Base-by-base conservation (phyloP, 140 eudicot genomes). In the Artemisia princeps region DNA sequence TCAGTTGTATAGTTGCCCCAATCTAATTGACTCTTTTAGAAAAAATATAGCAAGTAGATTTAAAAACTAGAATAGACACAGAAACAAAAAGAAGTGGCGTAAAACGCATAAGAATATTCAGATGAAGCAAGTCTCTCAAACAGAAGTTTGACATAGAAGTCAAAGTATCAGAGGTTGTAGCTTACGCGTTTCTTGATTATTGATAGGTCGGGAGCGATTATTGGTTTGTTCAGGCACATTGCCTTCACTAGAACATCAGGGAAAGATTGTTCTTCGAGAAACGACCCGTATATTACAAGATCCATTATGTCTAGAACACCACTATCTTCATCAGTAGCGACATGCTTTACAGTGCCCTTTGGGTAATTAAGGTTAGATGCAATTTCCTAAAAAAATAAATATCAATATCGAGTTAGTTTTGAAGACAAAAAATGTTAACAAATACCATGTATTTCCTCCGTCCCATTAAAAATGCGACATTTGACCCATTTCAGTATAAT, bases 241-340 rank as follows among this genome's bases (percentile, higher is more conserved):
- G 95, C 88, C 78, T 80, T 86, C 40, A 79, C 75, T 60, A 92
- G 69, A 73, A 82, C 70, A 52, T 84, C 82, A 0, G 99, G 99
- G 72, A 92, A 92, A 16, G 83, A 71, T 57, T 75, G 85, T 66
- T 82, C 99, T 60, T 92, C 96, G 11, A 78, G 83, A 12, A 88
- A 86, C 37, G 99, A 86, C 69, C 94, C 95, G 70, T 92, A 92
- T 53, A 92, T 70, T 55, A 92, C 94, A 62, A 92, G 75, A 82
- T 86, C 84, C 16, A 82, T 79, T 23, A 64, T 70, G 61, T 72
- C 80, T 64, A 92, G 65, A 67, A 76, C 52, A 57, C 60, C 67
- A 58, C 55, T 74, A 3, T 76, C 80, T 72, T 80, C 73, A 57
- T 81, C 78, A 73, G 70, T 33, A 73, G 78, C 77, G 72, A 64